phyloP scores from a whole-genome alignment of 225 moss, liverwort and hornwort species.

The Marchantia polymorpha region DNA sequence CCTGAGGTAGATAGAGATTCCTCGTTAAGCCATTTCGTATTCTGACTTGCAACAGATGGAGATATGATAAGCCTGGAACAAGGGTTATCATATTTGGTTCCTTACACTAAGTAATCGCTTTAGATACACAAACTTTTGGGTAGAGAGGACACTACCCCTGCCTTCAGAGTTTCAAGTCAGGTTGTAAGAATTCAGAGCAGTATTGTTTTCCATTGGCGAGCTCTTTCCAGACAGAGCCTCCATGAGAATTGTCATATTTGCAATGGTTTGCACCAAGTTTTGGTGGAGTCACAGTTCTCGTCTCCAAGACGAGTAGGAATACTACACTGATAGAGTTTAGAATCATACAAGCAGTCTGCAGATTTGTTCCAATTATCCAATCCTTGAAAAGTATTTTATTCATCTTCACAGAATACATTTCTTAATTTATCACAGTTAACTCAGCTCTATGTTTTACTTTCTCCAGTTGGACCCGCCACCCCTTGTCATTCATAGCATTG shows the following conservation, averaged over 20 bases:
- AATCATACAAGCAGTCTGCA: background rate
- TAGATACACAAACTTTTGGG: background rate
- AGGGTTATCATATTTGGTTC: background rate
- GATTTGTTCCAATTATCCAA: background rate
- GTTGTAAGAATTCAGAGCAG: background rate
- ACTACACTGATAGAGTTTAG: background rate
- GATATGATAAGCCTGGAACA: background rate
- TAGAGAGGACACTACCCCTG: background rate
- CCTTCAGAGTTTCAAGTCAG: background rate
- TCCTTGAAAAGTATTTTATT: background rate
- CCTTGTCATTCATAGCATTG: background rate
- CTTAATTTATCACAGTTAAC: background rate
- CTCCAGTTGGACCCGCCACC: background rate
- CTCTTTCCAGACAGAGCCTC: background rate
- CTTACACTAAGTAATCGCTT: background rate
- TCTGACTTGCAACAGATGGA: background rate
- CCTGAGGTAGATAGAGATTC: conserved; percentile 1
- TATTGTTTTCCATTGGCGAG: background rate
- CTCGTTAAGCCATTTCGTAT: background rate
- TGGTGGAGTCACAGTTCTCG: background rate
- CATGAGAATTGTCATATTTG: background rate
- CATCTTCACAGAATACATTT: background rate
- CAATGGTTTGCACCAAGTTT: background rate
- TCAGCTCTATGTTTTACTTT: background rate
- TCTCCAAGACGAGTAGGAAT: background rate